Base-by-base conservation (phyloP, 2,329 filamentous ascomycete genomes). In the Apiospora phragmitis region DNA sequence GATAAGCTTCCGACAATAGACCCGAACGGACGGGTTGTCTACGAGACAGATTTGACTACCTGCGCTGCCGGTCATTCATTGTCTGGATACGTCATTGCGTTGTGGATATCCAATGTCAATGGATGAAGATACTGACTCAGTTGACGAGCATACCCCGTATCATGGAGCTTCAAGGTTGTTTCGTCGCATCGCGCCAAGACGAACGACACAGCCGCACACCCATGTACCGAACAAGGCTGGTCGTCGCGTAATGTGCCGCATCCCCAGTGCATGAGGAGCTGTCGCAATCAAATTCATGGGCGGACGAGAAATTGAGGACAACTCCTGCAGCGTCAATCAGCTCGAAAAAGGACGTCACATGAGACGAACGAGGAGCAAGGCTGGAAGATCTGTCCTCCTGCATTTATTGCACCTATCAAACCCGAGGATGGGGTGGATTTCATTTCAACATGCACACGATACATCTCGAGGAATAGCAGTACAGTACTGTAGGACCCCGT, bases 81-180 rank as follows among this genome's bases (percentile, higher is more conserved):
- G 29, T 38, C 55, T 32, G 49, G 5, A 9, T 62, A 62, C 55
- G 32, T 62, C 32, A 62, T 62, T 35, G 38, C 21, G 26, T 11
- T 5, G 18, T 35, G 8, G 9, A 24, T 32, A 3, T 9, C n/a
- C n/a, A n/a, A 2, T 18, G 29, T 59, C 51, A 59, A 35, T 62
- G 55, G 21, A 62, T 62, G 55, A 29, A 32, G 55, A 18, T 12
- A 38, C 55, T 62, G 55, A 62, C 55, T 62, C 55, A 14, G 32
- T 62, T 62, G 55, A 62, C 55, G 55, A 38, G 55, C 55, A 62
- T 62, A 38, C 55, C 55, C 55, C 51, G 51, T 59, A 35, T 59
- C 51, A 29, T 35, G 29, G 21, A 35, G 51, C 51, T 59, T 59
- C 51, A 59, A 59, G 29, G 51, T 59, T 59, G 51, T 59, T 59